Percentiles rank a stretch among this genome's conserved stretches.
These are phyloP conservation scores for Pistacia atlantica DNA, from an alignment of 345 rosid species.

Conservation along the genomic window DNA sequence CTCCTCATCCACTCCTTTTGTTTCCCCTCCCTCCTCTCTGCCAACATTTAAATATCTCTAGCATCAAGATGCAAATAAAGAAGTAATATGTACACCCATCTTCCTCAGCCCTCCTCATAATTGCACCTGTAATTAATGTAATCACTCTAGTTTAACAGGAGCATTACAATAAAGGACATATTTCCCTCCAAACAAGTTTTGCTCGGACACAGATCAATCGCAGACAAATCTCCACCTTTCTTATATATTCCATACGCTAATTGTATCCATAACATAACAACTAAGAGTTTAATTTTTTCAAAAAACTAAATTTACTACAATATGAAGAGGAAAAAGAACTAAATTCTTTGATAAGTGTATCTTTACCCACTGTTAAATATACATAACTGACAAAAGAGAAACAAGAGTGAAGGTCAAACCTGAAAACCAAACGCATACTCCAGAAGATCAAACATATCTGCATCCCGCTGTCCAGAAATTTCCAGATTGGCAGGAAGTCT, in stretches of 20 bases:
- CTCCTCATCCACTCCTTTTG: neutral
- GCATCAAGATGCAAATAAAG: constrained; percentile 8
- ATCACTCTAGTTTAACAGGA: neutral
- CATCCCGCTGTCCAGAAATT: constrained; percentile 73
- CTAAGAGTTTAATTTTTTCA: neutral
- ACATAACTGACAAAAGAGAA: neutral
- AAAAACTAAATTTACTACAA: neutral
- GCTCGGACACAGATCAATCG: neutral
- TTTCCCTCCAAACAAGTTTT: neutral
- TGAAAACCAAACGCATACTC: constrained; percentile 95
- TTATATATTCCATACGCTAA: too few relatives aligned
- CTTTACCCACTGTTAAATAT: neutral
- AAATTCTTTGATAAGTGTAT: neutral
- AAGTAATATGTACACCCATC: neutral
- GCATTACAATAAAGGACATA: neutral
- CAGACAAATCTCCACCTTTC: neutral
- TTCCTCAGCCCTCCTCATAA: neutral
- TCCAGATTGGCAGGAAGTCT: constrained; percentile 69
- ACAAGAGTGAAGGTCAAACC: constrained; percentile 43
- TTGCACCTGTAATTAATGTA: neutral
- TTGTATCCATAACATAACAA: neutral
- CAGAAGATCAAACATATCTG: constrained; percentile 93
- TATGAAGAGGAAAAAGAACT: neutral
- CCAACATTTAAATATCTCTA: neutral
- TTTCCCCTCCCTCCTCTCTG: constrained; percentile 6